phyloP scores from a whole-genome alignment of 345 rosid genomes.

The Jatropha curcas region DNA sequence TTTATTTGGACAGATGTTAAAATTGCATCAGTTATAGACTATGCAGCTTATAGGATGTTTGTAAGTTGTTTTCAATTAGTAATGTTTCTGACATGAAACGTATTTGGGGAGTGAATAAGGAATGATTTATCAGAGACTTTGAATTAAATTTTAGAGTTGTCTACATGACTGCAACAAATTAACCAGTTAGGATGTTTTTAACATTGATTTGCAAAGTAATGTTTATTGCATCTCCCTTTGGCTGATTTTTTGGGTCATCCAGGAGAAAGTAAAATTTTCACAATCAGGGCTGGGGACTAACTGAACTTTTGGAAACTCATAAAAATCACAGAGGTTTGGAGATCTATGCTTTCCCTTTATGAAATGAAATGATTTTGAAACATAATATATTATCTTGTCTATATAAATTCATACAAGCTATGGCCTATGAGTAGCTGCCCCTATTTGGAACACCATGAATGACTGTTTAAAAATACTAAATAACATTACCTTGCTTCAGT shows the following conservation, averaged over 20 bases:
- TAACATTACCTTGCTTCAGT: background rate
- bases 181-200: background rate
- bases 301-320: background rate
- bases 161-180: background rate
- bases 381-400: background rate
- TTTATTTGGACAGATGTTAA: background rate
- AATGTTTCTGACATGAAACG: background rate
- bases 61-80: background rate
- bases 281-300: background rate
- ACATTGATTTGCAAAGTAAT: slow-evolving; percentile 2
- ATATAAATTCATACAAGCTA: background rate
- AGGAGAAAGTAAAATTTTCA: background rate
- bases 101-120: background rate
- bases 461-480: background rate
- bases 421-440: background rate
- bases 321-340: background rate
- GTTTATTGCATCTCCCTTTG: background rate
- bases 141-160: background rate
- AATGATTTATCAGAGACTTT: background rate
- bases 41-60: background rate
- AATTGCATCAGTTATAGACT: background rate
- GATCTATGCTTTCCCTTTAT: background rate
- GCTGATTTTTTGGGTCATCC: background rate
- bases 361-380: background rate
- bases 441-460: background rate